Base-by-base conservation (phyloP, 2,329 filamentous ascomycete species). In the Monilinia fructicola region DNA sequence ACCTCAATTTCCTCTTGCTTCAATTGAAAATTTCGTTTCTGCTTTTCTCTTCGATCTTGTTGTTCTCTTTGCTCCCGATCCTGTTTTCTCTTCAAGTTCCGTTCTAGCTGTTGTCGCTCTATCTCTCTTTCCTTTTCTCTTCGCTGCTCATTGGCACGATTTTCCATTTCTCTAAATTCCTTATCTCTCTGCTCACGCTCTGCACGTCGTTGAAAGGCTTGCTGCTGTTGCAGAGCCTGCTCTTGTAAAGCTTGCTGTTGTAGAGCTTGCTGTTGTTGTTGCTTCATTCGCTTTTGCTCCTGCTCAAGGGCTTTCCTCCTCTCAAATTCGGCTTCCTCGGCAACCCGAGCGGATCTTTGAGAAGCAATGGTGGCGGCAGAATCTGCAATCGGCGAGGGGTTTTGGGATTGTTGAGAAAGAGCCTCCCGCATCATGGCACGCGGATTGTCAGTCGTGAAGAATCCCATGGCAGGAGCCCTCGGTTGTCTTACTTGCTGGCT, bases 1-100 rank as follows among this genome's bases (percentile, higher is more conserved):
- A 42, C 76, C 16, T 74, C 73, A 26, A 50, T 50, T 3, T 55
- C 67, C 65, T 77, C 75, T 67, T 76, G 72, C 67, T 77, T 76
- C 68, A 75, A 68, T n/a, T 71, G 70, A 48, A 71, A 67, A 18
- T 69, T 69, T 23, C 67, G 70, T 55, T 75, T 68, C 31, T 68
- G 68, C 54, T 69, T 58, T n/a, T 61, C 58, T 59, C 67, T 67
- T 54, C 67, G 58, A 42, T 67, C 64, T 52, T 58, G 48, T 40
- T 69, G 64, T 58, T 55, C 54, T 23, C 58, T 42, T 35, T 67
- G 61, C 26, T 65, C 53, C n/a, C 64, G 66, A 42, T 69, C 52
- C 14, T 61, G 68, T 54, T 73, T 68, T 42, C 68, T 60, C 31
- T 50, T 48, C 14, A 58, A 46, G 4, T 52, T 64, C 21, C 52